Conservation (phyloP, 148 eudicot genomes). For the Beta vulgaris region DNA sequence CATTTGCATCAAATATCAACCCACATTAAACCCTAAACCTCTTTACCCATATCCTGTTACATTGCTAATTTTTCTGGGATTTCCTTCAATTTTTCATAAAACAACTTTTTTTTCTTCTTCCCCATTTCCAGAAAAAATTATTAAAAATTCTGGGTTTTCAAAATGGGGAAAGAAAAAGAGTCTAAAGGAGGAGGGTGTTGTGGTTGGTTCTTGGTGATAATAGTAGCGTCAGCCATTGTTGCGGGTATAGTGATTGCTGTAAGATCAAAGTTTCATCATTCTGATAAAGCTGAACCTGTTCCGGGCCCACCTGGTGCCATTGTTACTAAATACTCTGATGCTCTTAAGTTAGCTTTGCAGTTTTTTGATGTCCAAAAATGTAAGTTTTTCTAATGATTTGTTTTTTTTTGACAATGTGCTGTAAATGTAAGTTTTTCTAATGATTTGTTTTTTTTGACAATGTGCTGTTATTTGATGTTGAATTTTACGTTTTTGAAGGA, state of each 20-base stretch:
- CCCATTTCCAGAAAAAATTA: neutral
- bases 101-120: neutral
- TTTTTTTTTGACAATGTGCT: neutral
- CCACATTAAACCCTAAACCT: constrained; percentile 3
- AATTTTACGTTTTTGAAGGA: neutral
- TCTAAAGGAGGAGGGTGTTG: constrained; percentile 54
- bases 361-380: constrained; percentile 87
- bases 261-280: constrained; percentile 22
- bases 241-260: constrained; percentile 36
- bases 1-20: neutral
- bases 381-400: constrained; percentile 14
- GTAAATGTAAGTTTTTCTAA: neutral
- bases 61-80: neutral
- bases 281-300: constrained; percentile 47
- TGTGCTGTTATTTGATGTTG: neutral
- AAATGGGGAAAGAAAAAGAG: constrained; percentile 31
- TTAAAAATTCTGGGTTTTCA: neutral
- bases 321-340: constrained; percentile 58
- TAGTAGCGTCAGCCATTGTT: constrained; percentile 37
- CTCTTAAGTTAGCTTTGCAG: constrained; percentile 71
- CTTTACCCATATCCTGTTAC: neutral
- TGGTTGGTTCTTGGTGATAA: constrained; percentile 58
- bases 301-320: constrained; percentile 75
- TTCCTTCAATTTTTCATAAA: neutral
- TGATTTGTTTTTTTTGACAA: neutral